Conservation (phyloP, 768 basidiomycete species). For the Tricholoma furcatifolium region DNA sequence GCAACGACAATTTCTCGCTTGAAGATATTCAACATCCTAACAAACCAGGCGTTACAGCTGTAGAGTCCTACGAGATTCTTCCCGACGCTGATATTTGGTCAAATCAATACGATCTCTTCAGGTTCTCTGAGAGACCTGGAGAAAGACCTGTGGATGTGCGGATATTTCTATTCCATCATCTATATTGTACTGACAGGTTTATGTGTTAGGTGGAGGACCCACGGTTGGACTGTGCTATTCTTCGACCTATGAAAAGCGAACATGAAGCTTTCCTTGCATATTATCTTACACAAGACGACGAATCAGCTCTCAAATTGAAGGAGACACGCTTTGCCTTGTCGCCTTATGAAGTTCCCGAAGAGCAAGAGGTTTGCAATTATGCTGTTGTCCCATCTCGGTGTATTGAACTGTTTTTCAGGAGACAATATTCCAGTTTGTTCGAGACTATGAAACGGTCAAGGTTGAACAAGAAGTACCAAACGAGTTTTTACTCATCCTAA, state of each 20-base stretch:
- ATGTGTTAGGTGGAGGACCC: conserved; percentile 65
- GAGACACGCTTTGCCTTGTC: conserved; percentile 42
- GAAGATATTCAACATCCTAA: conserved; percentile 69
- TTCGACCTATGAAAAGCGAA: conserved; percentile 86
- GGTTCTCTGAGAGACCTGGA: conserved; percentile 85
- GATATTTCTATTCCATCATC: conserved; percentile 21
- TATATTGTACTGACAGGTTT: background rate
- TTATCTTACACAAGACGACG: conserved; percentile 78
- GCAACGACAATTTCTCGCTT: conserved; percentile 61
- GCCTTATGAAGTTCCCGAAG: conserved; percentile 47
- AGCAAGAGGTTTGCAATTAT: conserved; percentile 48
- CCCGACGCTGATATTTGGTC: conserved; percentile 88
- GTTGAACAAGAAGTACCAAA: conserved; percentile 85
- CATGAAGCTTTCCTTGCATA: conserved; percentile 87
- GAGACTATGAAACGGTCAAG: conserved; percentile 87
- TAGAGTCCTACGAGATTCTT: conserved; percentile 79
- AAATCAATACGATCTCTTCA: conserved; percentile 85
- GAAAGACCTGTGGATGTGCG: conserved; percentile 66
- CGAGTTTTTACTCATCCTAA: conserved; percentile 76
- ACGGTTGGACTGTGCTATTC: conserved; percentile 79
- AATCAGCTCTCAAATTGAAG: conserved; percentile 66
- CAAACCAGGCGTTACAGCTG: conserved; percentile 70
- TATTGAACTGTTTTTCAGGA: conserved; percentile 37
- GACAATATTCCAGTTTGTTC: conserved; percentile 71
- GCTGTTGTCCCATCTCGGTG: background rate